Evolutionary conservation across 495 filamentous ascomycete species (phyloP), one percentile per base, ranked within the genome.

Genomic region (Penicillium cinerascens): DNA sequence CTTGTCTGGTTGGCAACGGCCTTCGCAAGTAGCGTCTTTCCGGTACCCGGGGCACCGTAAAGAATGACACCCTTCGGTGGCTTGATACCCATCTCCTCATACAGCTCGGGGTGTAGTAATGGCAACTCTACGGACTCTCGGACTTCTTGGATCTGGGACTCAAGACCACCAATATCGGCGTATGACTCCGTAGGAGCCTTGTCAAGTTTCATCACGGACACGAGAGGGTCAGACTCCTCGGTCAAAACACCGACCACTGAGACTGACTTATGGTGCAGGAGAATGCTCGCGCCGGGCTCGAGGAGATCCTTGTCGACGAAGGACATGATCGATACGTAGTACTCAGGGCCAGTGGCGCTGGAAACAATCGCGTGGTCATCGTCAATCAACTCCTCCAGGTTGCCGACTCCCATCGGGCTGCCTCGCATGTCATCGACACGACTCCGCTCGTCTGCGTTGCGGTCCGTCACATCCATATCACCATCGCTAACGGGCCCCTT

Each of bases 61-160:
- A 99, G 87, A 63, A 99, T 99, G 52, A 99, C 93, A 79, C 93
- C 93, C 80, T 99, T 99, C 29, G 93, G 93, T 22, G 93, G 92
- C 72, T 97, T 99, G 80, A 99, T 97, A 65, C 93, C 93, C 93
- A 99, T 99, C 75, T 99, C 93, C 72, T 99, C 93, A 70, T 99
- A 99, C 13, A 99, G 78, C 73, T 99, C 93, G 0, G 93, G 93
- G 65, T 99, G 93, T 54, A 99, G 82, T 44, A 99, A 79, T 8
- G 93, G 93, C 50, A 99, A 75, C 73, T 99, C 93, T 50, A 99
- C 93, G 10, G 93, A 91, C 71, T 99, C 93, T 52, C 93, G 82
- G 26, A 99, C 93, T 69, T 99, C 93, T 67, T 99, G 93, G 52
- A 99, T 97, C 71, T 99, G 93, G 25, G 80, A 69, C 67, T 99